Evolutionary conservation across 495 filamentous ascomycete species (phyloP).

Genomic region (Immersiella caudata): DNA sequence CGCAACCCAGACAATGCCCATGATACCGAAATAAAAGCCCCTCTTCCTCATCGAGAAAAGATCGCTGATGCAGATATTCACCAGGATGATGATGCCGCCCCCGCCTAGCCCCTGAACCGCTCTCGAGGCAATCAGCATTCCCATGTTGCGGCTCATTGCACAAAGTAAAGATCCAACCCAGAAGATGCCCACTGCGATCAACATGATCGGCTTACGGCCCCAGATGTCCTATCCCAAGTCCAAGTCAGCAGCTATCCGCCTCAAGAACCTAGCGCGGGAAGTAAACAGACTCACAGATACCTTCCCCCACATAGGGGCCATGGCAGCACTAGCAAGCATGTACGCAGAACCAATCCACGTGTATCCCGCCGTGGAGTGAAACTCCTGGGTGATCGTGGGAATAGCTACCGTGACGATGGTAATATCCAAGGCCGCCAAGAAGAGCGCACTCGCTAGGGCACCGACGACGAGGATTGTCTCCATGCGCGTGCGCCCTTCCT

Average conservation of each 20-base stretch:
- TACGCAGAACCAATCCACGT: slow-evolving; percentile 79
- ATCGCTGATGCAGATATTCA: slow-evolving; percentile 82
- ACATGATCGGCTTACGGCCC: slow-evolving; percentile 78
- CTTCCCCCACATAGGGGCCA: slow-evolving; percentile 79
- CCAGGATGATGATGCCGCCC: slow-evolving; percentile 77
- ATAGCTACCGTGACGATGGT: slow-evolving; percentile 44
- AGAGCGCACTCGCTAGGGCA: slow-evolving; percentile 53
- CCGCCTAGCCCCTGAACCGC: slow-evolving; percentile 84
- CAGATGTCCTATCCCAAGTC: slow-evolving; percentile 63
- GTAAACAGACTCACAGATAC: slow-evolving; percentile 54
- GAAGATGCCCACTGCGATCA: slow-evolving; percentile 73
- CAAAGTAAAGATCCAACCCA: slow-evolving; percentile 75
- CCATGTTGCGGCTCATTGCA: slow-evolving; percentile 66
- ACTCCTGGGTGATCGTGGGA: slow-evolving; percentile 65
- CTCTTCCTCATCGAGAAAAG: slow-evolving; percentile 72
- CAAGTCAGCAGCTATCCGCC: not conserved
- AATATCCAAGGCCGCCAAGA: slow-evolving; percentile 55
- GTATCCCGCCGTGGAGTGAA: slow-evolving; percentile 66
- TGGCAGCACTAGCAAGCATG: slow-evolving; percentile 68
- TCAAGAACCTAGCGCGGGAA: too few species aligned
- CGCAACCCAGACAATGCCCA: slow-evolving; percentile 56
- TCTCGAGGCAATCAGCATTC: slow-evolving; percentile 74
- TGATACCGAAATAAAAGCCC: slow-evolving; percentile 60
- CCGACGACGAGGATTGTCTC: slow-evolving; percentile 44
- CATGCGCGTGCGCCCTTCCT: slow-evolving; percentile 38